Percentiles rank a stretch among this genome's conserved stretches.
Conservation (phyloP, 768 basidiomycete genomes). For the Boletus reticulatus region DNA sequence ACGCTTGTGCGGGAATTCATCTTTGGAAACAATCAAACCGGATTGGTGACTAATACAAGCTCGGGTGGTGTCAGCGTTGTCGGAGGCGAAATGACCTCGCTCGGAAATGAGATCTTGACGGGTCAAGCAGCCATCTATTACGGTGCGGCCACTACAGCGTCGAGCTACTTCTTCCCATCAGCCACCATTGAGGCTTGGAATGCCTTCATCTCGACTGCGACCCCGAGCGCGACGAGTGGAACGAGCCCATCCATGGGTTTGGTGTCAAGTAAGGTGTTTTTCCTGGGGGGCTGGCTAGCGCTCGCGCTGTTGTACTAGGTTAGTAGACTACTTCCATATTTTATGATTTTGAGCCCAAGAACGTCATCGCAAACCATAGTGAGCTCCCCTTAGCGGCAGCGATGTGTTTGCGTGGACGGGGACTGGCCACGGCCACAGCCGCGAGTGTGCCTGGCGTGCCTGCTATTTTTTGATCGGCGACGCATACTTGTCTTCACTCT, state of each 20-base stretch:
- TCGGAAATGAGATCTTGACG: slow-evolving; percentile 47
- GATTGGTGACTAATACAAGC: slow-evolving; percentile 42
- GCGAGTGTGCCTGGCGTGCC: too few species aligned
- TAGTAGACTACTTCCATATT: neutral
- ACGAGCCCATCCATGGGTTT: neutral
- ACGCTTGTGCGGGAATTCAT: slow-evolving; percentile 64
- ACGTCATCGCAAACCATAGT: too few species aligned
- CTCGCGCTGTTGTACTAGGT: neutral
- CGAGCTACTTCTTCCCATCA: slow-evolving; percentile 52
- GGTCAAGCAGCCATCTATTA: slow-evolving; percentile 56
- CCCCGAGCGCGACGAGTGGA: neutral
- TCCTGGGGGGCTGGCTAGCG: neutral
- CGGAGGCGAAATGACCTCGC: slow-evolving; percentile 48
- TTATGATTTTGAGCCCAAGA: too few species aligned
- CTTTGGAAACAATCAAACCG: slow-evolving; percentile 60
- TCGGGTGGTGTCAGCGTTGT: slow-evolving; percentile 32
- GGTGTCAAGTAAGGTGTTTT: neutral
- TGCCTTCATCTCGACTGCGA: slow-evolving; percentile 45
- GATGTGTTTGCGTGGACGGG: too few species aligned
- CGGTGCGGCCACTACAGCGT: slow-evolving; percentile 42
- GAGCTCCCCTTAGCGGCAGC: too few species aligned
- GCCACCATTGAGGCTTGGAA: slow-evolving; percentile 60
- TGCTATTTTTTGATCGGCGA: too few species aligned
- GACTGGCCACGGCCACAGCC: too few species aligned
- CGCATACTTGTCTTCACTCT: too few species aligned